A percentile compares a stretch with the other conserved stretches of the same genome.
These are phyloP conservation scores for Boletus reticuloceps DNA, from an alignment of 768 basidiomycete genomes.

Conservation along the genomic window DNA sequence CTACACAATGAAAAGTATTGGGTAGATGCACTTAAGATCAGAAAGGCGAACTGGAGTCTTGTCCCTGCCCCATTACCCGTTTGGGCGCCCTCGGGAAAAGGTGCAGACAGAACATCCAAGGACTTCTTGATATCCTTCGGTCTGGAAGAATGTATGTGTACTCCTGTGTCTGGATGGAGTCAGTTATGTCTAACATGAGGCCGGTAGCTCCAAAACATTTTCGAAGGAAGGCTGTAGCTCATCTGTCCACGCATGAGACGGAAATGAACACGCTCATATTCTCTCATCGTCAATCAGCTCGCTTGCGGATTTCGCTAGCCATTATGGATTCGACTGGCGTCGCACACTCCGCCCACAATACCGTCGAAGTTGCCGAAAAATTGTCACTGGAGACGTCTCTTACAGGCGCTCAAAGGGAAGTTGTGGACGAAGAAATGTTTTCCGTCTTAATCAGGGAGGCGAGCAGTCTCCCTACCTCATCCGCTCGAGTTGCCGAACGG, in stretches of 20 bases:
- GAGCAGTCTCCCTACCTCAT: constrained; percentile 70
- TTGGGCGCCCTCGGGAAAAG: constrained; percentile 69
- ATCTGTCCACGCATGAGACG: constrained; percentile 51
- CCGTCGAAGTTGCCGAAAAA: constrained; percentile 28
- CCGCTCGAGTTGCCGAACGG: constrained; percentile 76
- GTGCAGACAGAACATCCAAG: constrained; percentile 75
- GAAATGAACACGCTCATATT: constrained; percentile 50
- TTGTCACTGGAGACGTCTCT: constrained; percentile 51
- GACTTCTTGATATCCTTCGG: constrained; percentile 82
- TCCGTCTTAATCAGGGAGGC: constrained; percentile 71
- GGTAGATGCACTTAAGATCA: constrained; percentile 75
- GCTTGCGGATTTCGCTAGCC: constrained; percentile 58
- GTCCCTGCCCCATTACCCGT: constrained; percentile 74
- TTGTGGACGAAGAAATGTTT: constrained; percentile 81
- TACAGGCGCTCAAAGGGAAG: constrained; percentile 61
- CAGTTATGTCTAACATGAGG: constrained; percentile 2
- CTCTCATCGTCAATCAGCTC: constrained; percentile 60
- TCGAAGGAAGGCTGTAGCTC: constrained; percentile 69
- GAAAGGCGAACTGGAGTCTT: constrained; percentile 77
- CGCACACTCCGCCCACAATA: constrained; percentile 37
- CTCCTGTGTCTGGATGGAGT: not conserved
- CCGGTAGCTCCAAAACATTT: constrained; percentile 59
- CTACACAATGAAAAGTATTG: constrained; percentile 71
- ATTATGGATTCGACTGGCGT: constrained; percentile 34
- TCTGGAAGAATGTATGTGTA: constrained; percentile 73